phyloP scores from a whole-genome alignment of 1,284 basidiomycete species.

The Phlebopus sp. region DNA sequence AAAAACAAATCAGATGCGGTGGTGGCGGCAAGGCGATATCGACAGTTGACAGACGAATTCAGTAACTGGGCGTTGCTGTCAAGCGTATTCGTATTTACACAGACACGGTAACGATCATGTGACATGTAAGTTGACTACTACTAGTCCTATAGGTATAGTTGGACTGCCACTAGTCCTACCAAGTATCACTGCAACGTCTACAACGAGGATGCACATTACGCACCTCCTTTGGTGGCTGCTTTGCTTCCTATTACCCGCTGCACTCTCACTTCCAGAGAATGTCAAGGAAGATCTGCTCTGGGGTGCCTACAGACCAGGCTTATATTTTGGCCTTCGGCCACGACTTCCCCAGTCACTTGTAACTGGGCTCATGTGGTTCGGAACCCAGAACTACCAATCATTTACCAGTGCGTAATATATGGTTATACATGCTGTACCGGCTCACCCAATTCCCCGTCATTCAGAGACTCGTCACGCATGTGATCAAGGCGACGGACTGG shows the following conservation, averaged over 20 bases:
- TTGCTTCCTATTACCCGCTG: constrained; percentile 18
- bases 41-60: too few species aligned
- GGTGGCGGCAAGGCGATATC: too few species aligned
- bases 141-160: too few species aligned
- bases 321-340: constrained; percentile 91
- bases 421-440: constrained; percentile 1
- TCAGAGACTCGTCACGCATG: constrained; percentile 84
- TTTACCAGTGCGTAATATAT: constrained; percentile 51
- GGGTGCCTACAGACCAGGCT: constrained; percentile 88
- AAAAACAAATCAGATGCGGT: too few species aligned
- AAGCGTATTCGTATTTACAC: too few species aligned
- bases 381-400: constrained; percentile 76
- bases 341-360: constrained; percentile 82
- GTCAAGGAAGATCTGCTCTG: constrained; percentile 73
- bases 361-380: constrained; percentile 92
- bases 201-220: constrained; percentile 10
- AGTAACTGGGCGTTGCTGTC: too few species aligned
- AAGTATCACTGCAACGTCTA: constrained; percentile 6
- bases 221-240: constrained; percentile 31
- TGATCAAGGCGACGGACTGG: constrained; percentile 81
- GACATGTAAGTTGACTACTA: background rate
- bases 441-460: constrained; percentile 6
- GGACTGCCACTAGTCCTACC: constrained; percentile 1
- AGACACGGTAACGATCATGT: background rate
- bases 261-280: constrained; percentile 29